Evolutionary conservation across 2,329 filamentous ascomycete species (phyloP).

Genomic region (Helminthosporium solani): DNA sequence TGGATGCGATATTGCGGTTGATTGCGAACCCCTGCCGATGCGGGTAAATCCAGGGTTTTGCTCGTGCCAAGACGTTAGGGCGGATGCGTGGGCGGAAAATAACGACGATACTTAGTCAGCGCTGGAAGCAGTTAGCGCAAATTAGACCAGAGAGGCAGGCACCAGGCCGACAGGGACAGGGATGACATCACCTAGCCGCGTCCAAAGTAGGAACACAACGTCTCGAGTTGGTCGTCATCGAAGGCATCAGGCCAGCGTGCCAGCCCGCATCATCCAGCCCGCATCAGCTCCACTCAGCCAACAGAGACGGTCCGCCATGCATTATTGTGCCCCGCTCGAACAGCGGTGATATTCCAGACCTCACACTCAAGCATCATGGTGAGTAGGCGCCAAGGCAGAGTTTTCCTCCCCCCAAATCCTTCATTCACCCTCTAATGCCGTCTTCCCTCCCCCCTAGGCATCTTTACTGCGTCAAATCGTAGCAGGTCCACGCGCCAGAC

Average conservation of each 20-base stretch:
- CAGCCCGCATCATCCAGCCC: neutral
- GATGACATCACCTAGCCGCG: constrained; percentile 1
- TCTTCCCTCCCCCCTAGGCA: constrained; percentile 21
- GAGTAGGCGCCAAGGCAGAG: constrained; percentile 1
- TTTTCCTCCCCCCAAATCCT: neutral
- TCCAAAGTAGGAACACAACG: neutral
- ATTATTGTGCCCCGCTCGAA: constrained; percentile 1
- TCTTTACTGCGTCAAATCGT: constrained; percentile 83
- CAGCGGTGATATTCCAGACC: neutral
- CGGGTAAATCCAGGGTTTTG: constrained; percentile 12
- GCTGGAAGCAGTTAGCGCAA: too few species aligned
- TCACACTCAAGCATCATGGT: neutral
- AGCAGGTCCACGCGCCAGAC: constrained; percentile 78
- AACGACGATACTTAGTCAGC: too few species aligned
- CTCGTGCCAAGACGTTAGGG: neutral
- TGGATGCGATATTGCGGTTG: constrained; percentile 19
- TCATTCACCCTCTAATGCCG: too few species aligned
- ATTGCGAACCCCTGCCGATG: constrained; percentile 9
- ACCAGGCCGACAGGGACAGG: neutral
- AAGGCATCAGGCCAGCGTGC: too few species aligned
- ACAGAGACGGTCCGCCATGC: neutral
- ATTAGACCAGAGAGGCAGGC: too few species aligned
- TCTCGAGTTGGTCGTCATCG: neutral
- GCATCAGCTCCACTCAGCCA: neutral
- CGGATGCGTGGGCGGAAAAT: too few species aligned